Evolutionary conservation across 495 filamentous ascomycete species (phyloP).

Genomic region (Penicillium waksmanii): DNA sequence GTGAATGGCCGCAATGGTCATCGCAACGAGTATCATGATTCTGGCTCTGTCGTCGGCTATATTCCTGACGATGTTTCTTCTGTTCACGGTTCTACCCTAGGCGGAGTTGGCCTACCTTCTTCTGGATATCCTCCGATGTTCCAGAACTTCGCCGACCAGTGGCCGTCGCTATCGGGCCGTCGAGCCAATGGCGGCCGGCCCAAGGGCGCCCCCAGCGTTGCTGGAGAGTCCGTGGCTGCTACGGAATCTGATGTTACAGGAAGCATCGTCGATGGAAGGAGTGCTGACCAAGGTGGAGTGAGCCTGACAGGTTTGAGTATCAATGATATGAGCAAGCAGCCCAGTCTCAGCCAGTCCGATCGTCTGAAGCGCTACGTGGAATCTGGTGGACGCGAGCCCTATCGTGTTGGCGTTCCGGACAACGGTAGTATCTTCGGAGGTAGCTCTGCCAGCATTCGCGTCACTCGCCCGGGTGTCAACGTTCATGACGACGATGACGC

Average conservation of each 20-base stretch:
- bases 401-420: slow-evolving; percentile 51
- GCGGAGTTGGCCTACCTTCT: slow-evolving; percentile 77
- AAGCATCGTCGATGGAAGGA: slow-evolving; percentile 70
- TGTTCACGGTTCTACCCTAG: slow-evolving; percentile 88
- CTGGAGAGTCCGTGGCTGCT: slow-evolving; percentile 87
- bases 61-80: slow-evolving; percentile 98
- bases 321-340: slow-evolving; percentile 74
- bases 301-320: slow-evolving; percentile 79
- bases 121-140: slow-evolving; percentile 95
- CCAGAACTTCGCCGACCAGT: slow-evolving; percentile 85
- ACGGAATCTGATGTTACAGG: slow-evolving; percentile 84
- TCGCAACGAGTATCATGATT: slow-evolving; percentile 77
- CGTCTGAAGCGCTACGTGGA: slow-evolving; percentile 88
- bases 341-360: slow-evolving; percentile 84
- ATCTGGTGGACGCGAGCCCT: slow-evolving; percentile 62
- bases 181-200: slow-evolving; percentile 63
- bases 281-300: slow-evolving; percentile 80
- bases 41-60: slow-evolving; percentile 86
- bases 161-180: slow-evolving; percentile 75
- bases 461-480: slow-evolving; percentile 52
- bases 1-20: slow-evolving; percentile 54
- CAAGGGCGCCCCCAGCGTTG: slow-evolving; percentile 74
- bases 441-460: slow-evolving; percentile 65
- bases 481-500: slow-evolving; percentile 81
- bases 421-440: slow-evolving; percentile 75